Conservation (phyloP, 2,329 filamentous ascomycete genomes). For the Xylariaceae sp. region DNA sequence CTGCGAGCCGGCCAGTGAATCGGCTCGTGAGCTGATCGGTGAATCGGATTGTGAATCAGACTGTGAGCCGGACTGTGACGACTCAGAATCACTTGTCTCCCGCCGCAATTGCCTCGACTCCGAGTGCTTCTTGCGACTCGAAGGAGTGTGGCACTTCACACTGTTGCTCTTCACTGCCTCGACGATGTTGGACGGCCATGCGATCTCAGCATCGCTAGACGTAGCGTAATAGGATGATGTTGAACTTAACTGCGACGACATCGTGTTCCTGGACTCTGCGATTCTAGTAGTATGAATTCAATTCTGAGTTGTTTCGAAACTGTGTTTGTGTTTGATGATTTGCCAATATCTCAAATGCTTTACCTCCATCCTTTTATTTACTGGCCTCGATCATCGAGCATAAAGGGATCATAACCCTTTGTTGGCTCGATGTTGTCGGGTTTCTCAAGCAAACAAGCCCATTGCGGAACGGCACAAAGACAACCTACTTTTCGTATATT, state of each 20-base stretch:
- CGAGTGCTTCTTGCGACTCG: too few relatives aligned
- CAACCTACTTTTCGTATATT: too few relatives aligned
- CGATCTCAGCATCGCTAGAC: neutral
- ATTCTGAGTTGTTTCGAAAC: too few relatives aligned
- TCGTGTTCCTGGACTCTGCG: neutral
- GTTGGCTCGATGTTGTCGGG: too few relatives aligned
- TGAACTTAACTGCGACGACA: neutral
- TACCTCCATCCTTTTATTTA: neutral
- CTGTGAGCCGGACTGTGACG: too few relatives aligned
- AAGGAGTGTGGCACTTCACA: constrained; percentile 1
- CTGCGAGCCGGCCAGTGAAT: too few relatives aligned
- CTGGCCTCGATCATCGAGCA: neutral
- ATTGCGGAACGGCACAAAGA: too few relatives aligned
- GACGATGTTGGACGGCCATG: constrained; percentile 1
- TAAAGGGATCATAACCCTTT: neutral
- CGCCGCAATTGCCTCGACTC: neutral
- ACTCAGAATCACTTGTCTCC: too few relatives aligned
- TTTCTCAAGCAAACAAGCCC: too few relatives aligned
- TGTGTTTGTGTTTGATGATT: neutral
- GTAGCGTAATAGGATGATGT: neutral
- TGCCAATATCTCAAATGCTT: neutral
- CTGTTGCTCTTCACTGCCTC: constrained; percentile 9
- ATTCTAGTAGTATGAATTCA: too few relatives aligned
- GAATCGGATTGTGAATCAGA: too few relatives aligned
- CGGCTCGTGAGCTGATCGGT: too few relatives aligned